These are phyloP conservation scores for Silybum marianum DNA, from an alignment of 129 eudicot genomes.

Conservation along the genomic window DNA sequence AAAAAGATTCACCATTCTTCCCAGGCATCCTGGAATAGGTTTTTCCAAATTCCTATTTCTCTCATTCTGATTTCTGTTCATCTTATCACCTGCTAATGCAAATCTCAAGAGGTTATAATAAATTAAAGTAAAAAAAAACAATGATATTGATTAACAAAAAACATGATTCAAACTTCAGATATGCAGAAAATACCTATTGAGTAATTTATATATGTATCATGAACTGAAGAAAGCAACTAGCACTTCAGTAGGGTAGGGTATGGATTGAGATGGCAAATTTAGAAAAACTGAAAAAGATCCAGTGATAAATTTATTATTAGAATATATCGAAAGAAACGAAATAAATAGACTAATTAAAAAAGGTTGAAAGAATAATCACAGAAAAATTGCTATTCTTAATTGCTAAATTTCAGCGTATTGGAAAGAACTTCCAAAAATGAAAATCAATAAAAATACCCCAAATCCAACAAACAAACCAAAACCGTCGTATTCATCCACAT, in stretches of 20 bases:
- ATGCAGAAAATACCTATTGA: neutral
- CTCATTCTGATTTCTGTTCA: constrained; percentile 59
- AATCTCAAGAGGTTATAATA: neutral
- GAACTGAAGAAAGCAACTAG: neutral
- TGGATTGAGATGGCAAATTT: neutral
- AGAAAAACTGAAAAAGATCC: neutral
- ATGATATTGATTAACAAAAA: neutral
- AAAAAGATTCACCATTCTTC: constrained; percentile 84
- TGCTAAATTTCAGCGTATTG: constrained; percentile 31
- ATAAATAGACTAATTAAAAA: constrained; percentile 9
- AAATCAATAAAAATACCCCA: constrained; percentile 40
- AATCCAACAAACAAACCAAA: constrained; percentile 44
- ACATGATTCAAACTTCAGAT: neutral
- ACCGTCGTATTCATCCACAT: constrained; percentile 21
- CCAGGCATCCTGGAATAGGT: constrained; percentile 78
- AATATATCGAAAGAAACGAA: constrained; percentile 18
- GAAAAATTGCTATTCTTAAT: constrained; percentile 28
- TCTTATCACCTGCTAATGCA: constrained; percentile 52
- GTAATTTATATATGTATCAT: neutral
- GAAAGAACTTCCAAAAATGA: neutral
- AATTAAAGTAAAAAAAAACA: neutral
- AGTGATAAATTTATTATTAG: constrained; percentile 15
- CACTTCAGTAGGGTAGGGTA: neutral
- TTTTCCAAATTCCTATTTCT: constrained; percentile 47
- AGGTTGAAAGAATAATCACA: constrained; percentile 26